phyloP scores from a whole-genome alignment of 2,329 filamentous ascomycete species.

The Chaetomiaceae sp. region DNA sequence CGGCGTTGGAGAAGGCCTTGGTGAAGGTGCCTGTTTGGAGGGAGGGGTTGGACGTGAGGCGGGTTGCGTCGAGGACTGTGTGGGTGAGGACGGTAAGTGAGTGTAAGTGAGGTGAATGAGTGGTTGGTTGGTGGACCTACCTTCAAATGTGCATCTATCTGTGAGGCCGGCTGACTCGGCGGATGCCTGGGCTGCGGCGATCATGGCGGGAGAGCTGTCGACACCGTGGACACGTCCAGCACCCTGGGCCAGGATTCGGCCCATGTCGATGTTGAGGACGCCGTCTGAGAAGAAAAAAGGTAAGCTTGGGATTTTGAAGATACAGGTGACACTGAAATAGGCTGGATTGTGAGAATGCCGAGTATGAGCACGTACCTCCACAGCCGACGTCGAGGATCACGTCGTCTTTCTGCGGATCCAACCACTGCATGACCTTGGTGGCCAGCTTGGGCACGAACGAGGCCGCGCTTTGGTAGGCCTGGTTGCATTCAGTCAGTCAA shows the following conservation, averaged over 20 bases:
- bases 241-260: slow-evolving; percentile 41
- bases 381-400: slow-evolving; percentile 59
- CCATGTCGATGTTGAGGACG: slow-evolving; percentile 52
- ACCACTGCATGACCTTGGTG: slow-evolving; percentile 52
- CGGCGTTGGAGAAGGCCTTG: slow-evolving; percentile 63
- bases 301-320: neutral
- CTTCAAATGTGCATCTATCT: slow-evolving; percentile 41
- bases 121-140: too few species aligned
- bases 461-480: slow-evolving; percentile 58
- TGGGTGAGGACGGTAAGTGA: too few species aligned
- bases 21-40: slow-evolving; percentile 38
- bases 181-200: slow-evolving; percentile 44
- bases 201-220: slow-evolving; percentile 57
- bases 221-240: slow-evolving; percentile 49
- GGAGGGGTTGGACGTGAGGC: slow-evolving; percentile 32
- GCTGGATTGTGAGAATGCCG: neutral
- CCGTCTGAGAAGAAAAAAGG: slow-evolving; percentile 43
- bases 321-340: neutral
- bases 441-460: slow-evolving; percentile 61
- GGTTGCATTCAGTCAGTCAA: too few species aligned
- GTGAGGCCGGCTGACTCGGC: slow-evolving; percentile 32
- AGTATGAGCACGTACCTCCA: slow-evolving; percentile 44
- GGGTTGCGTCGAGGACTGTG: slow-evolving; percentile 44
- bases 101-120: neutral
- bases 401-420: slow-evolving; percentile 55